These are phyloP conservation scores for Curvularia eragrostidis DNA, from an alignment of 2,329 filamentous ascomycete genomes.

Conservation along the genomic window DNA sequence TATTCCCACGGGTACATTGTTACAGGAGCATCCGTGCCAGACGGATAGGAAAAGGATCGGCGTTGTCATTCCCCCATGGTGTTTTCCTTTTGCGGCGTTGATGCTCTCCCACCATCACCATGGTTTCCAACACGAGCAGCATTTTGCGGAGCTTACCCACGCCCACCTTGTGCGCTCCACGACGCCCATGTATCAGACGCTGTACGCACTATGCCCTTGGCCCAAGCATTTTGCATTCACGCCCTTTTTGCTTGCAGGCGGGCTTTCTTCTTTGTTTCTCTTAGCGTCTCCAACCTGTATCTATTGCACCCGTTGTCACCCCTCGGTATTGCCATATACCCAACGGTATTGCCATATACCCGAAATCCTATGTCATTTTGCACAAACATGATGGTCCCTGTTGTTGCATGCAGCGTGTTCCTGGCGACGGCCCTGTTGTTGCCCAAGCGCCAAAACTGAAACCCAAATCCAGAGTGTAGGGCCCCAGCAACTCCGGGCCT, in stretches of 20 bases:
- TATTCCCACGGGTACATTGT: slow-evolving; percentile 4
- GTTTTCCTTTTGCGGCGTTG: slow-evolving; percentile 5
- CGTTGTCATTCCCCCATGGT: slow-evolving; percentile 13
- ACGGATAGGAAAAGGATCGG: slow-evolving; percentile 16
- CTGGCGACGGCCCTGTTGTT: slow-evolving; percentile 9
- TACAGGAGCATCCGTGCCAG: slow-evolving; percentile 7
- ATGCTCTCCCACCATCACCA: not conserved
- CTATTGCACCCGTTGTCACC: slow-evolving; percentile 6
- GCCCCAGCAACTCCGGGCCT: slow-evolving; percentile 10
- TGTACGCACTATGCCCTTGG: slow-evolving; percentile 15
- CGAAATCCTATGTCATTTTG: slow-evolving; percentile 16
- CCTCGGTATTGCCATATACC: slow-evolving; percentile 18
- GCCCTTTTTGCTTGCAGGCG: slow-evolving; percentile 1
- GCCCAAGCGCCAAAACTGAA: slow-evolving; percentile 9
- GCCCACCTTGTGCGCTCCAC: slow-evolving; percentile 9
- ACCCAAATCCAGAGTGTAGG: slow-evolving; percentile 8
- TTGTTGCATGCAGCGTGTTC: not conserved
- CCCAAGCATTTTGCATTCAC: slow-evolving; percentile 10
- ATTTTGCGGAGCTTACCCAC: slow-evolving; percentile 3
- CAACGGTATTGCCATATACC: slow-evolving; percentile 19
- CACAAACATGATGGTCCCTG: slow-evolving; percentile 1
- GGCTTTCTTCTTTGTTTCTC: not conserved
- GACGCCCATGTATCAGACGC: slow-evolving; percentile 17
- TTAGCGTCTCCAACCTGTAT: slow-evolving; percentile 12
- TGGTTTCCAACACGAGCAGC: slow-evolving; percentile 9